phyloP scores from a whole-genome alignment of 2,329 filamentous ascomycete genomes.

The Teratosphaeriaceae sp. region DNA sequence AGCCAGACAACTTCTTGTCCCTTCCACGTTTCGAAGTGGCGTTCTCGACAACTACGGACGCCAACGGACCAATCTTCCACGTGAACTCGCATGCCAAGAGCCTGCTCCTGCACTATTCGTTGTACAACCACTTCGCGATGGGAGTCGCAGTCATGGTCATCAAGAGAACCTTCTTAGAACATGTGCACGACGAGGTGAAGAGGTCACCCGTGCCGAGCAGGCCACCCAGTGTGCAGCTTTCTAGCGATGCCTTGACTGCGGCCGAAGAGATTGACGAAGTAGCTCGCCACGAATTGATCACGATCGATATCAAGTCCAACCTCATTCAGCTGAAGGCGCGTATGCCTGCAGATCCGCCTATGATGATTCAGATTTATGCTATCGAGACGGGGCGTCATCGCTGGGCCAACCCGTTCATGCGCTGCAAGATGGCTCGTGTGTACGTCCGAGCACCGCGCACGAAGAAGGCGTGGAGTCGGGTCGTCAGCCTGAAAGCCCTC shows the following conservation, averaged over 20 bases:
- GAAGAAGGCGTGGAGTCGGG: slow-evolving; percentile 74
- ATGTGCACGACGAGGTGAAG: slow-evolving; percentile 11
- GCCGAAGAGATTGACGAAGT: slow-evolving; percentile 22
- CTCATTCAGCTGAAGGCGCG: slow-evolving; percentile 83
- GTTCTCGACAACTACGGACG: slow-evolving; percentile 77
- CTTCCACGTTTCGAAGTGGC: slow-evolving; percentile 83
- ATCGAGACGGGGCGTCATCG: slow-evolving; percentile 78
- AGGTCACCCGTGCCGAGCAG: slow-evolving; percentile 10
- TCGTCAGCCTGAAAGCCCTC: slow-evolving; percentile 75
- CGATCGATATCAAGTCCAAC: slow-evolving; percentile 72
- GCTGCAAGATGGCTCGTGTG: slow-evolving; percentile 70
- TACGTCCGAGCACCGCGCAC: slow-evolving; percentile 84
- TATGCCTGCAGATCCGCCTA: slow-evolving; percentile 79
- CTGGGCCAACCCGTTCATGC: slow-evolving; percentile 77
- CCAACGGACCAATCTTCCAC: slow-evolving; percentile 81
- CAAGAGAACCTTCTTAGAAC: slow-evolving; percentile 35
- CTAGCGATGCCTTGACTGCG: slow-evolving; percentile 7
- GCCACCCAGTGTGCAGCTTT: slow-evolving; percentile 17
- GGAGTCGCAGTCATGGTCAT: slow-evolving; percentile 75
- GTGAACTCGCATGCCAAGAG: slow-evolving; percentile 75
- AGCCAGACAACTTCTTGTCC: slow-evolving; percentile 77
- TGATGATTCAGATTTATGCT: slow-evolving; percentile 84
- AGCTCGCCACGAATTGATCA: slow-evolving; percentile 58
- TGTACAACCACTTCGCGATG: slow-evolving; percentile 87
- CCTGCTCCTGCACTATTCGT: slow-evolving; percentile 78